These are phyloP conservation scores for Chamaenerion angustifolium DNA, from an alignment of 345 rosid species.

Conservation along the genomic window DNA sequence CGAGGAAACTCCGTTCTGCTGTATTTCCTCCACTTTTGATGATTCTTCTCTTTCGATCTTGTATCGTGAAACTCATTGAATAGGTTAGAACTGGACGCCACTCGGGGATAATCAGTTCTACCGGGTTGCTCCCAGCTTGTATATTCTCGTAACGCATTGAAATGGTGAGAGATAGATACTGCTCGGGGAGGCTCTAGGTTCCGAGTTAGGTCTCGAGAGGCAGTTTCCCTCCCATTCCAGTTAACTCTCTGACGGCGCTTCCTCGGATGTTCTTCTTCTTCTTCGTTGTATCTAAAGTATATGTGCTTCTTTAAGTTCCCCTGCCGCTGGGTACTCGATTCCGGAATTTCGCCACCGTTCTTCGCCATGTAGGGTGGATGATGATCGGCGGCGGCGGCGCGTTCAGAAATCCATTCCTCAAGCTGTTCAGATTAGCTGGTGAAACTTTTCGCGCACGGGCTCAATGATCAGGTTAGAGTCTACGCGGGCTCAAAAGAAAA, in stretches of 20 bases:
- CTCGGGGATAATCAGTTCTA: neutral
- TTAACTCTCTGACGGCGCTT: neutral
- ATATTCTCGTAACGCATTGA: no score
- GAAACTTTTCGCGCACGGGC: no score
- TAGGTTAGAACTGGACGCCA: conserved; percentile 9
- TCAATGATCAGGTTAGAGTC: no score
- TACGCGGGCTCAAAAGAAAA: no score
- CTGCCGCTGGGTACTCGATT: neutral
- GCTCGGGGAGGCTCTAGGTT: conserved; percentile 3
- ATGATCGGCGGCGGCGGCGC: neutral
- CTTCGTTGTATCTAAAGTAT: conserved; percentile 1
- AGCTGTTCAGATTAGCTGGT: no score
- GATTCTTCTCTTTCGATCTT: neutral
- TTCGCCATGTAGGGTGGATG: conserved; percentile 2
- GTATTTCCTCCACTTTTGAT: conserved; percentile 5
- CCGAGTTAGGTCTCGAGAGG: conserved; percentile 10
- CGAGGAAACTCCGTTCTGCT: neutral
- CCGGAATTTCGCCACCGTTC: neutral
- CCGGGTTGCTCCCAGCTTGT: no score
- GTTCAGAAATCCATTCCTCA: no score
- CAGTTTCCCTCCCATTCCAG: conserved; percentile 7
- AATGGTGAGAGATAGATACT: no score
- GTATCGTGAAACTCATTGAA: conserved; percentile 8
- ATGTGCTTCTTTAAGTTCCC: conserved; percentile 1
- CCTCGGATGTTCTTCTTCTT: conserved; percentile 1